Base-by-base conservation (phyloP, 345 rosid species). In the Toxicodendron radicans region DNA sequence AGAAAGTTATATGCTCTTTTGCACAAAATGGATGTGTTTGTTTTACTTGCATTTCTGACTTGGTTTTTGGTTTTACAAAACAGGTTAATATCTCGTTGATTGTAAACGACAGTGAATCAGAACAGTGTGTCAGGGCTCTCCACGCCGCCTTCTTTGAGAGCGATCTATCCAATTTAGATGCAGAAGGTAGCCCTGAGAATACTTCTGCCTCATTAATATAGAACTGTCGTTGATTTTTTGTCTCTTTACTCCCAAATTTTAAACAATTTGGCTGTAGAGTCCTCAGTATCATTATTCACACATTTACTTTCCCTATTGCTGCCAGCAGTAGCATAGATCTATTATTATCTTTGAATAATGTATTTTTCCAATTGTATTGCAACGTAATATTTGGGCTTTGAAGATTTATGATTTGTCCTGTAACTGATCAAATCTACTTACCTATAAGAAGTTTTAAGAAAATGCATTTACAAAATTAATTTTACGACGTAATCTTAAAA, bases 41-140 rank as follows among this genome's bases (percentile, higher is more conserved):
- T 48, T 0, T 6, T n/a, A n/a, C n/a, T n/a, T n/a, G n/a, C n/a
- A 21, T 38, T 35, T 17, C 64, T 73, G 11, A 72, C 7, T 4
- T 27, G 30, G 21, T 41, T 52, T 76, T 43, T 33, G 18, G 18
- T 33, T 57, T 60, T 66, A 5, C 41, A 65, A 6, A 61, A 63
- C 78, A 93, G 99, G 99, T 95, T 64, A 95, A 95, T 72, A 93
- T 93, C 71, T 95, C 98, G 16, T 78, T 95, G 84, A 89, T 93
- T 5, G 98, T 95, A 76, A 83, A 93, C 53, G 95, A 91, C 46
- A 75, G 85, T 4, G 97, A 95, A 85, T 89, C 98, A 14, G 97
- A 93, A 78, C 86, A 87, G 68, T 93, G 93, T 71, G 98, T 95
- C 30, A 84, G 87, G 77, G 89, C 96, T 74, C 92, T 95, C 67